Evolutionary conservation across 805 yeast genomes (phyloP), one percentile per base, ranked within the genome.

Genomic region (Candida lessepsii): DNA sequence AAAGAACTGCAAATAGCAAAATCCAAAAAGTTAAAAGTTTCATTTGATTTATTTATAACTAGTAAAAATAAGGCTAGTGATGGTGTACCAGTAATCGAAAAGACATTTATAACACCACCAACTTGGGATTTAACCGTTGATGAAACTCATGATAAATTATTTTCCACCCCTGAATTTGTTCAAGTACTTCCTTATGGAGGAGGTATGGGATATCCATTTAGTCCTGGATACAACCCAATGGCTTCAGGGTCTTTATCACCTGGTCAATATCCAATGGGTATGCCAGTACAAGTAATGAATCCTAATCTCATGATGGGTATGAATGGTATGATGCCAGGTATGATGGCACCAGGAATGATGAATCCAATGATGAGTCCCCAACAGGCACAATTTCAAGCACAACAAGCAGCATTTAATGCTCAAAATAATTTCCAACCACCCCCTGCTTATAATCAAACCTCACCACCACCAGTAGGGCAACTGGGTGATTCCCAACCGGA

Each of bases 61-160:
- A 68, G 78, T 3, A 71, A 71, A 40, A 58, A 45, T 44, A 54
- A 52, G 37, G 53, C 40, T 33, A 28, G 25, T 18, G 58, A 63
- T 11, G 51, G 59, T 8, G 20, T 63, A 10, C 50, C 60, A 6
- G 47, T 50, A 3, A 67, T 81, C 45, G 89, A 81, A 49, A 78
- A 70, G 50, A 80, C 93, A 5, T 86, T 75, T 57, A 70, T 71
- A 29, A 82, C 91, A 0, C 81, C 86, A 8, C 95, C 95, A 37
- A 82, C 90, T 0, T 86, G 95, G 95, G 69, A 71, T 16, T 63
- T 73, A 35, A 78, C 80, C 2, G 60, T 74, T 17, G 84, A 78
- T 31, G 80, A 75, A 42, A 69, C 83, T 2, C 78, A 78, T 59
- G 73, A 69, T 40, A 60, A 66, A 13, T 57, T 76, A 28, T 79